Conservation (phyloP, 768 basidiomycete species). For the Arthromyces matolae region DNA sequence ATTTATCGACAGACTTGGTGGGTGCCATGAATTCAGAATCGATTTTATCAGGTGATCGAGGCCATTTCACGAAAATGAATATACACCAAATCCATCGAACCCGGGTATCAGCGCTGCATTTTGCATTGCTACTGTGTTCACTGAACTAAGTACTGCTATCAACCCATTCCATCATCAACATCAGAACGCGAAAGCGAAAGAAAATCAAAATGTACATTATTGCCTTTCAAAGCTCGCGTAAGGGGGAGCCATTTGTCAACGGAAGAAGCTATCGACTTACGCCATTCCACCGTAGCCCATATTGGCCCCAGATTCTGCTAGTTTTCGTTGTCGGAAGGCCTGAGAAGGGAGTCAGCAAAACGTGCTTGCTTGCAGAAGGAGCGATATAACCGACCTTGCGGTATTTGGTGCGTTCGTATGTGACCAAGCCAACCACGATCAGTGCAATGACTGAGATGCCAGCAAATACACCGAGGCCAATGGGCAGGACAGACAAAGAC, state of each 20-base stretch:
- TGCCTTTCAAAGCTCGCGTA: conserved; percentile 13
- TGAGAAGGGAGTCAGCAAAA: conserved; percentile 25
- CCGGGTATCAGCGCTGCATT: neutral
- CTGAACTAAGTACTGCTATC: neutral
- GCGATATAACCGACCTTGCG: conserved; percentile 56
- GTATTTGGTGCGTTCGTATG: conserved; percentile 84
- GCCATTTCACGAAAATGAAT: too few species aligned
- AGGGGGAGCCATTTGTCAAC: neutral
- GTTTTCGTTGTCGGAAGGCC: conserved; percentile 73
- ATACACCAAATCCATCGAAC: neutral
- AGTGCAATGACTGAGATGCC: conserved; percentile 83
- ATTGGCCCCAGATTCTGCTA: conserved; percentile 56
- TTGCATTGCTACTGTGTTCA: neutral
- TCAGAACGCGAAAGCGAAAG: conserved; percentile 9
- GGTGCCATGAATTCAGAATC: conserved; percentile 10
- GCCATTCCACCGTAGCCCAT: conserved; percentile 62
- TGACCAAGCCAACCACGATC: conserved; percentile 78
- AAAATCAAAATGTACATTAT: conserved; percentile 14
- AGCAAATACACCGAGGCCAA: conserved; percentile 80
- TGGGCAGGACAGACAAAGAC: conserved; percentile 69
- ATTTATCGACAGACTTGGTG: conserved; percentile 30
- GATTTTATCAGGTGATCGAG: neutral
- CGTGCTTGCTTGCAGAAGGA: neutral
- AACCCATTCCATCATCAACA: conserved; percentile 6
- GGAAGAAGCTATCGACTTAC: conserved; percentile 24